Base-by-base conservation (phyloP, 352 stramenopile species). In the Phytopythium sindhum region DNA sequence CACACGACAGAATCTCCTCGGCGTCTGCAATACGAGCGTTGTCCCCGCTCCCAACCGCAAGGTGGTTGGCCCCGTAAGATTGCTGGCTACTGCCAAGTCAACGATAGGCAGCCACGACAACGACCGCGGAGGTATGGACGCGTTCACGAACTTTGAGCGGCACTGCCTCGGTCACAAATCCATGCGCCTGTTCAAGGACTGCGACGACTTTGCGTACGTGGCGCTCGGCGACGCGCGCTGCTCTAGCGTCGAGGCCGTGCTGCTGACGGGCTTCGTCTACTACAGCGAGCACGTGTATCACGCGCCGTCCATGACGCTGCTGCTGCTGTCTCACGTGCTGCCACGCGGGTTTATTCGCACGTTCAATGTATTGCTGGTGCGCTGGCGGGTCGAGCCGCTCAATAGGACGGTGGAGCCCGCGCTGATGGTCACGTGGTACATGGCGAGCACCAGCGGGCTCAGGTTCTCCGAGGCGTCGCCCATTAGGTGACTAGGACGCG, bases 291-390 rank as follows among this genome's bases (percentile, higher is more conserved):
- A 72, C 15, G 51, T 68, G n/a, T 66, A 72, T 21, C 57, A 66
- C 58, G 66, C 66, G 0, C 57, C 33, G 19, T 48, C 66, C 8
- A 58, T 72, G 8, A 23, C 64, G 39, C 53, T 68, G 21, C 58
- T 72, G 21, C 48, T 75, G 24, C 24, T 75, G n/a, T 65, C 68
- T 31, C 53, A 61, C 44, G 44, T 74, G 1, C 63, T 72, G 26
- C 68, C 68, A 5, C 65, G 50, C 4, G 68, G 69, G 47, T 52
- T 74, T 12, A 35, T 75, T 15, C 65, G 61, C 0, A 75, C 65
- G 4, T 72, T 75, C 44, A 72, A 75, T 44, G 51, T 72, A 14
- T 45, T 75, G 24, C n/a, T 72, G 21, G 37, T 72, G 3, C 45
- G 68, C 4, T 75, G 68, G 65, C 68, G 58, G 47, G 48, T 72